These are phyloP conservation scores for Pharus latifolius DNA, from an alignment of 176 grass and related monocot species.

Conservation along the genomic window DNA sequence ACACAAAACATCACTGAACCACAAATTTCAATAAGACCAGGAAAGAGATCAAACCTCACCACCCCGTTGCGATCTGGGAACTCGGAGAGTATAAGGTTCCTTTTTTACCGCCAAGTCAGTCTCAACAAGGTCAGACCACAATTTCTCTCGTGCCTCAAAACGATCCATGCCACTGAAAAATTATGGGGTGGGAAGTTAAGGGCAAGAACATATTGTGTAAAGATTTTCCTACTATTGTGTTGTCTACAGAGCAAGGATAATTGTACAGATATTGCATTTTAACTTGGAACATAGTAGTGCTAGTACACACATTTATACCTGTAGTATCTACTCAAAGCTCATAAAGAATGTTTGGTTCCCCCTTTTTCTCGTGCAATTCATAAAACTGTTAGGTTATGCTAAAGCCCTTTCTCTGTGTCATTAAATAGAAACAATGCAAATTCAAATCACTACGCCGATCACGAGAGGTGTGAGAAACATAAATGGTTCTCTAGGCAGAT, in stretches of 20 bases:
- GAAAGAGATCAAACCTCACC: conserved; percentile 77
- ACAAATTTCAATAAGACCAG: conserved; percentile 11
- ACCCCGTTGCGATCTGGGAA: conserved; percentile 94
- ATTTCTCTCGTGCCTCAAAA: conserved; percentile 84
- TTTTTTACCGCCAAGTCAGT: conserved; percentile 84
- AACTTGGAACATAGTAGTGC: neutral
- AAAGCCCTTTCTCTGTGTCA: neutral
- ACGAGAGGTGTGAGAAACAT: neutral
- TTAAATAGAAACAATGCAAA: neutral
- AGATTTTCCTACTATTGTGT: neutral
- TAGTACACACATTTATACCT: neutral
- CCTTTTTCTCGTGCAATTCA: neutral
- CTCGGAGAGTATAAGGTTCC: conserved; percentile 79
- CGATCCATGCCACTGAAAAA: conserved; percentile 79
- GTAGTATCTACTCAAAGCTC: neutral
- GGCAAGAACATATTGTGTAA: neutral
- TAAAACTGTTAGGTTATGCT: neutral
- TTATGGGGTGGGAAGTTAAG: conserved; percentile 12
- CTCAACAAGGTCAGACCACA: conserved; percentile 94
- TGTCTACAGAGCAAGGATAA: conserved; percentile 8
- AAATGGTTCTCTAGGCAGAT: conserved; percentile 7
- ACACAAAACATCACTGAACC: neutral
- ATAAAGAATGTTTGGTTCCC: neutral
- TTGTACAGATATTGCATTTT: neutral
- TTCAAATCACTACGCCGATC: neutral